These are phyloP conservation scores for Trypanosoma melophagium DNA, from an alignment of 208 protist species.

Conservation along the genomic window DNA sequence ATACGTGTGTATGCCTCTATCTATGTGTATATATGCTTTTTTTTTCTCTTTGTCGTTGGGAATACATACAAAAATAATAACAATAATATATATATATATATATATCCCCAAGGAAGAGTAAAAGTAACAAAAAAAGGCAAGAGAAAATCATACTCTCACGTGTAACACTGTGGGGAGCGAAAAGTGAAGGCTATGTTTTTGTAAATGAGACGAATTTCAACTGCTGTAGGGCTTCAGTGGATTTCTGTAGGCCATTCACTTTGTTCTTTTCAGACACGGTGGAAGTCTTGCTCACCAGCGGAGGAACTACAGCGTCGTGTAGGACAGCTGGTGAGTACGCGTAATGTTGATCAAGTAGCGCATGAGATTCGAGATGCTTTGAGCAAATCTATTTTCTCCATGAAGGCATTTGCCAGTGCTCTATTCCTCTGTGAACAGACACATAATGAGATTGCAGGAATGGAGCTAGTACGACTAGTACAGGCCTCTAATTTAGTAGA, in stretches of 20 bases:
- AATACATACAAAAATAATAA: too few relatives aligned
- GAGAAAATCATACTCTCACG: neutral
- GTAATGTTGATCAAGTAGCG: conserved; percentile 13
- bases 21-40: too few relatives aligned
- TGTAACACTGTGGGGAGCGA: neutral
- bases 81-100: too few relatives aligned
- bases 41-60: too few relatives aligned
- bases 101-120: too few relatives aligned
- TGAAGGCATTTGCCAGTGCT: conserved; percentile 45
- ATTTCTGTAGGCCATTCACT: neutral
- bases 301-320: conserved; percentile 28
- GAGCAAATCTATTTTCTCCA: conserved; percentile 23
- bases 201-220: conserved; percentile 13
- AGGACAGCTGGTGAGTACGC: conserved; percentile 17
- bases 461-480: conserved; percentile 48
- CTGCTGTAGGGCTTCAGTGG: neutral
- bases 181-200: neutral
- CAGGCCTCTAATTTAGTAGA: conserved; percentile 19
- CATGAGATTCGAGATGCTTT: conserved; percentile 14
- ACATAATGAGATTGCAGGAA: conserved; percentile 31
- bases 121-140: neutral
- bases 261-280: neutral
- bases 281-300: conserved; percentile 17
- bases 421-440: conserved; percentile 50
- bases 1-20: too few relatives aligned